Evolutionary conservation across 495 filamentous ascomycete genomes (phyloP).

Genomic region (Penicillium odoratum): DNA sequence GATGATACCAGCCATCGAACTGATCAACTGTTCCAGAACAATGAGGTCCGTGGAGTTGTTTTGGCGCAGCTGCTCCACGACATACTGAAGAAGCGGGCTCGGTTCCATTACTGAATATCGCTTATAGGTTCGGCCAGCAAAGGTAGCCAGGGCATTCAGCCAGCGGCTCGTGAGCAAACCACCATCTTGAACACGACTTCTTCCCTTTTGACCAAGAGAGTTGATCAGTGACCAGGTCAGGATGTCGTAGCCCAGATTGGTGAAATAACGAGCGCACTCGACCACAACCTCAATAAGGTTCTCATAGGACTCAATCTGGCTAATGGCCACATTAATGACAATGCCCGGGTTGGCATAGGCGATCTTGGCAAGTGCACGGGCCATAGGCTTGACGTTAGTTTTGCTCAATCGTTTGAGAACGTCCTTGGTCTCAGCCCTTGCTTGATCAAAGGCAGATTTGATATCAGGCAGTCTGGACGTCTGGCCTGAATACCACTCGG

Average conservation of each 20-base stretch:
- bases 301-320: conserved; percentile 85
- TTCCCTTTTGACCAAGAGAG: conserved; percentile 69
- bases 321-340: conserved; percentile 82
- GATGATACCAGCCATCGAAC: conserved; percentile 88
- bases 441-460: conserved; percentile 71
- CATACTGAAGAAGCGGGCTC: conserved; percentile 82
- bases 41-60: conserved; percentile 85
- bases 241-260: conserved; percentile 87
- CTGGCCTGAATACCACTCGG: conserved; percentile 82
- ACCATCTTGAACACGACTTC: conserved; percentile 76
- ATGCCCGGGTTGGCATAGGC: conserved; percentile 85
- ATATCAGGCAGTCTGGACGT: conserved; percentile 77
- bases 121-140: conserved; percentile 84
- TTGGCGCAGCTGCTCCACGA: conserved; percentile 74
- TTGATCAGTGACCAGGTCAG: conserved; percentile 85
- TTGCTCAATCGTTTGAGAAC: conserved; percentile 82
- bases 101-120: conserved; percentile 80
- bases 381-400: conserved; percentile 81
- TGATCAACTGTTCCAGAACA: conserved; percentile 83
- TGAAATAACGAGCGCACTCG: conserved; percentile 91
- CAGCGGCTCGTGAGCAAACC: conserved; percentile 87
- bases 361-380: conserved; percentile 80
- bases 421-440: conserved; percentile 73
- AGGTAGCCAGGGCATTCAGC: conserved; percentile 79
- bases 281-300: conserved; percentile 92